These are phyloP conservation scores for Arctostaphylos glauca DNA, from an alignment of 148 eudicot genomes.

Conservation along the genomic window DNA sequence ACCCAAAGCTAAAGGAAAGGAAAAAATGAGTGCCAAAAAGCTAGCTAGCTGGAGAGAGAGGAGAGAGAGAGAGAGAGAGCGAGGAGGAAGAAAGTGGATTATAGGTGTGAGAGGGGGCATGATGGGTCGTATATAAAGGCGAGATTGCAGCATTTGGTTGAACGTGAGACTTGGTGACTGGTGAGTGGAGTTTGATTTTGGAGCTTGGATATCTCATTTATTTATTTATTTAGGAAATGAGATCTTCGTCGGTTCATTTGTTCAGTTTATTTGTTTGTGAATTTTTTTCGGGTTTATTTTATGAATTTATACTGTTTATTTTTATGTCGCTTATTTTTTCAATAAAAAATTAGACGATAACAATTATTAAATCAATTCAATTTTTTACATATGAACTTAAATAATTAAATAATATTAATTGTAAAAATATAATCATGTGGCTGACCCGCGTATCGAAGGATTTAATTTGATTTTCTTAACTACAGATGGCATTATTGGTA, in stretches of 20 bases:
- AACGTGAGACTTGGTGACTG: neutral
- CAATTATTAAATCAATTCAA: too few species aligned
- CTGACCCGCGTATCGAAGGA: neutral
- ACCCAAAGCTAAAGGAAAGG: neutral
- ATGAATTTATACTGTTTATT: too few species aligned
- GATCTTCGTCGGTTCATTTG: neutral
- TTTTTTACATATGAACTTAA: too few species aligned
- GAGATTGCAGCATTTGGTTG: constrained; percentile 17
- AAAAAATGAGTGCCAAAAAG: constrained; percentile 8
- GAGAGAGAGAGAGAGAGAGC: neutral
- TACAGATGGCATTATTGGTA: neutral
- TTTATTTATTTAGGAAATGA: neutral
- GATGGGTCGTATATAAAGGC: constrained; percentile 58
- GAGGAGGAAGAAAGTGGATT: constrained; percentile 11
- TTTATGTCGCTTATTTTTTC: too few species aligned
- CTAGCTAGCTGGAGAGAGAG: neutral
- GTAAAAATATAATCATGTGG: neutral
- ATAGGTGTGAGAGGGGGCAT: constrained; percentile 24
- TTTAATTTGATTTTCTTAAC: neutral
- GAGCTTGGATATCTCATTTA: neutral
- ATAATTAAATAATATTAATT: too few species aligned
- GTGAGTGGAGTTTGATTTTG: neutral
- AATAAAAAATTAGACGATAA: too few species aligned
- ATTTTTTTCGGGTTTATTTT: neutral
- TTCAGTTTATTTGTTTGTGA: constrained; percentile 30